Conservation (phyloP, 306 rosid species). For the Lathyrus oleraceus region DNA sequence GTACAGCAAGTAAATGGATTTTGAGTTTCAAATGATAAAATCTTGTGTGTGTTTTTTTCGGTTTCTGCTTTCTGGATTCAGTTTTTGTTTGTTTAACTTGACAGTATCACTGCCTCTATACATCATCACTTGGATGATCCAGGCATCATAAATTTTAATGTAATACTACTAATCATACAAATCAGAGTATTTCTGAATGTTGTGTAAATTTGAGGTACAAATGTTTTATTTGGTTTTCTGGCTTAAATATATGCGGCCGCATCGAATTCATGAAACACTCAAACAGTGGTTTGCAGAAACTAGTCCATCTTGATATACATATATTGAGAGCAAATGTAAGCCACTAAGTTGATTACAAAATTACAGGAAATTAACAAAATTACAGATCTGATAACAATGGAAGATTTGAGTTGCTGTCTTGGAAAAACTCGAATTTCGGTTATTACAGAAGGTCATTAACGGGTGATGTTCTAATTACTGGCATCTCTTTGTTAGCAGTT, state of each 20-base stretch:
- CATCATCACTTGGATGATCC: constrained; percentile 36
- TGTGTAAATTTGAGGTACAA: constrained; percentile 59
- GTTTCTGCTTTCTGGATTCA: constrained; percentile 37
- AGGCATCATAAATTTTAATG: constrained; percentile 37
- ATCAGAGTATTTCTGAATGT: constrained; percentile 44
- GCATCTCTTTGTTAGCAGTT: constrained; percentile 56
- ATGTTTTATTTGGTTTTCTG: constrained; percentile 27
- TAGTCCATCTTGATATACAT: constrained; percentile 41
- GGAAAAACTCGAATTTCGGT: constrained; percentile 26
- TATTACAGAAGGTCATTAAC: constrained; percentile 65
- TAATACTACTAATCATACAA: constrained; percentile 40
- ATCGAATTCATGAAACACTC: constrained; percentile 25
- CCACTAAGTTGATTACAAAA: constrained; percentile 46
- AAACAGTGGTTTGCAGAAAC: constrained; percentile 31
- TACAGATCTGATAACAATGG: constrained; percentile 41
- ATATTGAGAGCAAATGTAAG: constrained; percentile 32
- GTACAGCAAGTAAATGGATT: constrained; percentile 46
- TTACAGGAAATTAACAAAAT: constrained; percentile 39
- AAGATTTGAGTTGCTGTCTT: constrained; percentile 31
- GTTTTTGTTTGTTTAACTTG: constrained; percentile 41
- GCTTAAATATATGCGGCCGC: constrained; percentile 19
- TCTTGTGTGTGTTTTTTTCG: constrained; percentile 19
- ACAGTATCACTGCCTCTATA: constrained; percentile 33
- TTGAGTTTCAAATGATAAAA: constrained; percentile 39
- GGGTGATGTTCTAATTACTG: constrained; percentile 60